A percentile compares a stretch with the other conserved stretches of the same genome.
phyloP scores from a whole-genome alignment of 164 flowering plant species.

The Vitis rotundifolia region DNA sequence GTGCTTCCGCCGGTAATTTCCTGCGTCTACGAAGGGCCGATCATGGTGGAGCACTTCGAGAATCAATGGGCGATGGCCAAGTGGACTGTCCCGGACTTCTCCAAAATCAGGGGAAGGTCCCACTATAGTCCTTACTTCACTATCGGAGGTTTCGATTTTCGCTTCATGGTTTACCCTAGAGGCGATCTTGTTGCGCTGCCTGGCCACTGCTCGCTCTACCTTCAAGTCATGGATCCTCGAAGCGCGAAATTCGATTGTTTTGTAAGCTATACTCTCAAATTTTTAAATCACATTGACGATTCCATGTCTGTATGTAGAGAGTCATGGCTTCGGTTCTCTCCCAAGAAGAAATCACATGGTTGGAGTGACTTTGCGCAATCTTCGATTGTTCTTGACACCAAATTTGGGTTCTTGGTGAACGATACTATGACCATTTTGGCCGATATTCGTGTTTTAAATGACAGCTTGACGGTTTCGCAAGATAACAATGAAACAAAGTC shows the following conservation, averaged over 20 bases:
- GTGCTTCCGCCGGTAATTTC: no score
- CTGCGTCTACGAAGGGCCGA: slow-evolving; percentile 9
- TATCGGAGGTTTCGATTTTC: slow-evolving; percentile 92
- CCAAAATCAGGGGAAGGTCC: slow-evolving; percentile 71
- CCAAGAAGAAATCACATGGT: slow-evolving; percentile 93
- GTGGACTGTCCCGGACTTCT: slow-evolving; percentile 80
- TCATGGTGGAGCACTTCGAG: slow-evolving; percentile 29
- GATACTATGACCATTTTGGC: slow-evolving; percentile 73
- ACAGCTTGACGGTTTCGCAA: slow-evolving; percentile 60
- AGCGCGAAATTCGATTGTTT: slow-evolving; percentile 92
- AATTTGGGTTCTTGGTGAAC: slow-evolving; percentile 48
- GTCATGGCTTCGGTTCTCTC: slow-evolving; percentile 89
- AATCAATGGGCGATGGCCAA: slow-evolving; percentile 57
- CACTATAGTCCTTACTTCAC: slow-evolving; percentile 90
- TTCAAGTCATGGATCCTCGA: slow-evolving; percentile 90
- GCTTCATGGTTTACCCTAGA: slow-evolving; percentile 81
- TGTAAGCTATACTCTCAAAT: slow-evolving; percentile 72
- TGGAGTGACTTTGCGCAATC: slow-evolving; percentile 94
- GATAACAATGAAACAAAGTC: slow-evolving; percentile 47
- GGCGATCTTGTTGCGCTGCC: slow-evolving; percentile 95
- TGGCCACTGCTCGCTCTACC: slow-evolving; percentile 80
- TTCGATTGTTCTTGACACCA: slow-evolving; percentile 61
- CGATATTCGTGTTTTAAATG: slow-evolving; percentile 79
- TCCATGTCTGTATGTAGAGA: slow-evolving; percentile 75
- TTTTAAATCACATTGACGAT: slow-evolving; percentile 64